Evolutionary conservation across 2,329 filamentous ascomycete genomes (phyloP).

Genomic region (Bipolaris bicolor): DNA sequence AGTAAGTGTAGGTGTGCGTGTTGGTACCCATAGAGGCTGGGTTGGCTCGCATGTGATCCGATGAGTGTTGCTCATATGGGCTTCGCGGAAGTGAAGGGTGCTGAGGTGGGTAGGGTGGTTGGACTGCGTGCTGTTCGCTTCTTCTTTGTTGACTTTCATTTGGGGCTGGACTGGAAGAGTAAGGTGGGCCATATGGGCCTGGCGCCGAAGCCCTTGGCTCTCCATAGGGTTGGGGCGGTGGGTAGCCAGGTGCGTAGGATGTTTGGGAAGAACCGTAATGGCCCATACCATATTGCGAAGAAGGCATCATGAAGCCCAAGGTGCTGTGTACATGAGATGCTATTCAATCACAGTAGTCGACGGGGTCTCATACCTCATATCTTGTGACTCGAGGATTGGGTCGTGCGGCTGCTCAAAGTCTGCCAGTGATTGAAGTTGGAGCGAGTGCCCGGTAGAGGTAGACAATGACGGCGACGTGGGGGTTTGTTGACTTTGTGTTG

Average conservation of each 20-base stretch:
- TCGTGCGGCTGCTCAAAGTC: slow-evolving; percentile 31
- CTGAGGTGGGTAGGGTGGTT: slow-evolving; percentile 42
- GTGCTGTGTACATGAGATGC: slow-evolving; percentile 40
- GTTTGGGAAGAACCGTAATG: slow-evolving; percentile 43
- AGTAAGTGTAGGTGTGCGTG: slow-evolving; percentile 41
- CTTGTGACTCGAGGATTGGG: slow-evolving; percentile 37
- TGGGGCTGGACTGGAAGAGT: slow-evolving; percentile 35
- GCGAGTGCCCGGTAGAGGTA: slow-evolving; percentile 31
- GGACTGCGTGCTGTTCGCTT: slow-evolving; percentile 34
- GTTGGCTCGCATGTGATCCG: slow-evolving; percentile 39
- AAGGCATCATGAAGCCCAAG: slow-evolving; percentile 50
- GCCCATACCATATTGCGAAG: slow-evolving; percentile 48
- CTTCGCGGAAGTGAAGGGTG: slow-evolving; percentile 36
- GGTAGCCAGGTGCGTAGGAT: slow-evolving; percentile 43
- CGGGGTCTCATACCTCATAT: slow-evolving; percentile 46
- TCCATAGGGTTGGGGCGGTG: slow-evolving; percentile 38
- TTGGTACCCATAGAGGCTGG: slow-evolving; percentile 35
- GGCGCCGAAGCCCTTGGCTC: slow-evolving; percentile 38
- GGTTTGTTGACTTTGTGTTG: slow-evolving; percentile 19
- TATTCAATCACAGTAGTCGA: not conserved
- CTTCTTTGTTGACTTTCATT: slow-evolving; percentile 35
- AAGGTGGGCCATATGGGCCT: slow-evolving; percentile 37
- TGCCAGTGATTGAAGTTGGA: slow-evolving; percentile 25
- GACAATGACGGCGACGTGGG: slow-evolving; percentile 32
- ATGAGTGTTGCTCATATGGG: slow-evolving; percentile 43